A percentile compares a stretch with the other conserved stretches of the same genome.
Evolutionary conservation across 805 yeast species (phyloP).

Genomic region (Lachancea nothofagi): DNA sequence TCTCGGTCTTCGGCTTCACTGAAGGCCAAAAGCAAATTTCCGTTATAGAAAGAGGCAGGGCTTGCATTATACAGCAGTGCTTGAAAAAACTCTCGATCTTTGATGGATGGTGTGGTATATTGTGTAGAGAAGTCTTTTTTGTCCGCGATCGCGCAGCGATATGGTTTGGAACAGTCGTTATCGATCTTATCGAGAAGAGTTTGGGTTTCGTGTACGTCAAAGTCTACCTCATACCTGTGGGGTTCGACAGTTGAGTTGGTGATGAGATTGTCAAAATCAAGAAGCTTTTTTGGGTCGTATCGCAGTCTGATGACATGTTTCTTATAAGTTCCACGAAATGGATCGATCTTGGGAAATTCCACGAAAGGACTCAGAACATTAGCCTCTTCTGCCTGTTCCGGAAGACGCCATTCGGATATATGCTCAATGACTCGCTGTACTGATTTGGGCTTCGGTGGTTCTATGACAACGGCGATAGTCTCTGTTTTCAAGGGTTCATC

Average conservation of each 20-base stretch:
- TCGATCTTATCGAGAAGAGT: constrained; percentile 18
- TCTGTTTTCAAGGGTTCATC: not conserved
- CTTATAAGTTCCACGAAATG: constrained; percentile 9
- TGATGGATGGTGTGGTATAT: constrained; percentile 52
- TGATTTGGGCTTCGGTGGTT: constrained; percentile 3
- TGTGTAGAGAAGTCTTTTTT: constrained; percentile 51
- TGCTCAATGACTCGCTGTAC: not conserved
- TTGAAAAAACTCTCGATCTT: constrained; percentile 48
- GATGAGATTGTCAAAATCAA: constrained; percentile 18
- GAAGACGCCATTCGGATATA: constrained; percentile 12
- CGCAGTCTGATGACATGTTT: constrained; percentile 21
- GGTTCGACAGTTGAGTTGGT: constrained; percentile 3
- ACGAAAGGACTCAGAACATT: constrained; percentile 26
- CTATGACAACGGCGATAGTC: not conserved
- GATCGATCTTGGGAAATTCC: constrained; percentile 14
- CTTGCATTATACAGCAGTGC: constrained; percentile 38
- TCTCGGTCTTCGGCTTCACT: constrained; percentile 23
- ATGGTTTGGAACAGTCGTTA: constrained; percentile 42
- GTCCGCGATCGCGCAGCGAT: constrained; percentile 57
- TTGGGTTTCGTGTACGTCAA: constrained; percentile 40
- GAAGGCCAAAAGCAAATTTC: constrained; percentile 33
- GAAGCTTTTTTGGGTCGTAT: constrained; percentile 22
- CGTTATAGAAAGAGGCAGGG: constrained; percentile 33
- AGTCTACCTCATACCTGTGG: constrained; percentile 15
- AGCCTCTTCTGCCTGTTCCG: constrained; percentile 14